phyloP scores from a whole-genome alignment of 2,329 filamentous ascomycete genomes.

The Monosporascus sp. region DNA sequence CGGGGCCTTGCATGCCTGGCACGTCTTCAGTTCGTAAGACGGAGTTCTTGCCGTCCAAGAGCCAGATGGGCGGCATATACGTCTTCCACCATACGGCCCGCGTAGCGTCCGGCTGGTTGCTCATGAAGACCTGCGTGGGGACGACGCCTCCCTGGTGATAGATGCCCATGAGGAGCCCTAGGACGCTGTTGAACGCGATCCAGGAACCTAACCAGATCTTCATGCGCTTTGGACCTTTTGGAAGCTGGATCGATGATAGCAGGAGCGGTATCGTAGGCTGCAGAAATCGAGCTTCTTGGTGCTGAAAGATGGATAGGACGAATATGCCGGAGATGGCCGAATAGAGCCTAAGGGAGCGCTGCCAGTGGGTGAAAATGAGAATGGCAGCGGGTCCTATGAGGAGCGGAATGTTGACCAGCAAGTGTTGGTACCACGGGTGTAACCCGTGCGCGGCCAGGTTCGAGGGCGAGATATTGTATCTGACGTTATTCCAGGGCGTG shows the following conservation, averaged over 20 bases:
- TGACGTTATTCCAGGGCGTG: conserved; percentile 71
- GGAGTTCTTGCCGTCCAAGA: conserved; percentile 70
- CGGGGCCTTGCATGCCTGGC: conserved; percentile 62
- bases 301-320: conserved; percentile 67
- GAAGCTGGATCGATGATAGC: conserved; percentile 65
- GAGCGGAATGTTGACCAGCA: conserved; percentile 64
- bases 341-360: conserved; percentile 57
- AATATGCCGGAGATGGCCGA: conserved; percentile 69
- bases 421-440: conserved; percentile 74
- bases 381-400: conserved; percentile 65
- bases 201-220: conserved; percentile 56
- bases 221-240: conserved; percentile 44
- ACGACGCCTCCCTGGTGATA: conserved; percentile 79
- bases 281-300: conserved; percentile 76
- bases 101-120: conserved; percentile 61
- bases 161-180: conserved; percentile 70
- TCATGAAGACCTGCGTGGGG: conserved; percentile 69
- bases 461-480: conserved; percentile 64
- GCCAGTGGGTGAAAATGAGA: conserved; percentile 53
- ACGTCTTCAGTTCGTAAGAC: conserved; percentile 66
- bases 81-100: conserved; percentile 82
- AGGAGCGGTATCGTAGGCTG: conserved; percentile 72
- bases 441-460: conserved; percentile 73
- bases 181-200: conserved; percentile 62
- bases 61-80: conserved; percentile 75